These are phyloP conservation scores for Nissolia schottii DNA, from an alignment of 306 rosid genomes.

Conservation along the genomic window DNA sequence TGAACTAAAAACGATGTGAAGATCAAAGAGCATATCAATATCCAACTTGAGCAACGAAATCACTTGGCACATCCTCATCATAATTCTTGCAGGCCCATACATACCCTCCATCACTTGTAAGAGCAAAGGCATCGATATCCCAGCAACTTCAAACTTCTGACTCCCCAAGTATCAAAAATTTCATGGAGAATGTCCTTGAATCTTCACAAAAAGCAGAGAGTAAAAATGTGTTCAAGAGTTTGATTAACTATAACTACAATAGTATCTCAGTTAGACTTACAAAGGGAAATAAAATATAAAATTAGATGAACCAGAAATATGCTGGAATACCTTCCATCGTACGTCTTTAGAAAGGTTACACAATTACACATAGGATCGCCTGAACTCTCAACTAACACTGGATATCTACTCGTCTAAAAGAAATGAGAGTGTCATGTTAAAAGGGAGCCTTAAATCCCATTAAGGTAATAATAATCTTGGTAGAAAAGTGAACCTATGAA, in stretches of 20 bases:
- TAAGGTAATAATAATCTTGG: neutral
- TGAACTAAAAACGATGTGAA: neutral
- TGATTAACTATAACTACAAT: neutral
- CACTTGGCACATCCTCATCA: slow-evolving; percentile 97
- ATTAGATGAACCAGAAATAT: neutral
- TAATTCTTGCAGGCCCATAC: too few relatives aligned
- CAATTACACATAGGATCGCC: too few relatives aligned
- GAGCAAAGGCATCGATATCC: slow-evolving; percentile 93
- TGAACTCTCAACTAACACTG: too few relatives aligned
- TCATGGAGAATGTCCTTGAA: slow-evolving; percentile 98
- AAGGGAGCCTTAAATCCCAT: neutral
- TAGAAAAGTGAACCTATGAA: neutral
- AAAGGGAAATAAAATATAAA: neutral
- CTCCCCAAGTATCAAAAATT: slow-evolving; percentile 80
- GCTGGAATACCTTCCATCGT: slow-evolving; percentile 82
- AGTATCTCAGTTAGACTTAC: neutral
- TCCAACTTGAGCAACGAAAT: slow-evolving; percentile 92
- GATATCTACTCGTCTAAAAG: too few relatives aligned
- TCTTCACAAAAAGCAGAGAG: slow-evolving; percentile 44
- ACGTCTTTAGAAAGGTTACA: slow-evolving; percentile 91
- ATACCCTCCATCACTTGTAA: slow-evolving; percentile 96
- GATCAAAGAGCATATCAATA: neutral
- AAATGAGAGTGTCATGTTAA: too few relatives aligned
- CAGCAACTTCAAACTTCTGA: slow-evolving; percentile 75
- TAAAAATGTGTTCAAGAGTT: neutral